Base-by-base conservation (phyloP, 305 asterid genomes). In the Fraxinus nigra region DNA sequence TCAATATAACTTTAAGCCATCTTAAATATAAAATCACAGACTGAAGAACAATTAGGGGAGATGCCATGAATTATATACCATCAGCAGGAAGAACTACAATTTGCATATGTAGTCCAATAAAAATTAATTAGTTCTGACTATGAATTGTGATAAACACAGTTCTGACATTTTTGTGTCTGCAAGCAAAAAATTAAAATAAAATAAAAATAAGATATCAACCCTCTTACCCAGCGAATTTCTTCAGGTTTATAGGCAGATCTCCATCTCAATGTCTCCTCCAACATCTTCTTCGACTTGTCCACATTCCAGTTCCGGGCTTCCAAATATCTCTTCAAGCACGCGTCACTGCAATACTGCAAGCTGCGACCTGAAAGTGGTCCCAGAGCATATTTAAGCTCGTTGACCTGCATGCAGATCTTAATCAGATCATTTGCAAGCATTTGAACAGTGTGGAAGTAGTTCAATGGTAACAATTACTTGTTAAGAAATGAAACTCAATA, bases 211-310 rank as follows among this genome's bases (percentile, higher is more conserved):
- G 75, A 67, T 24, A 63, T 32, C 5, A 11, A 56, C 24, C 70
- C 54, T 33, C 89, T 86, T 88, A 95, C 99, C 99, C 99, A 95
- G 87, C 97, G 98, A 79, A 95, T 94, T 88, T 95, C 99, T 91
- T 95, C 98, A 34, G 99, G 98, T 86, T 94, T 93, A 82, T 63
- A 95, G 63, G 91, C 85, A 48, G 96, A 82, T 79, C 99, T 94
- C 99, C 99, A 95, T 84, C 86, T 90, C 79, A 95, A 83, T 20
- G 98, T 89, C 77, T 95, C 99, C 86, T 94, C 97, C 85, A 95
- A 80, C 99, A 95, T 95, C 89, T 91, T 95, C 90, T 90, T 93
- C 2, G 97, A 85, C 88, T 92, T 94, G 28, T 93, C 99, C 5
- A 91, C 91, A 83, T 89, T 92, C 98, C 95, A 95, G 90, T 84